Percentiles rank a stretch among this genome's conserved stretches.
These are phyloP conservation scores for Gryganskiella cystojenkinii DNA, from an alignment of 192 early-diverging fungal species.

Conservation along the genomic window DNA sequence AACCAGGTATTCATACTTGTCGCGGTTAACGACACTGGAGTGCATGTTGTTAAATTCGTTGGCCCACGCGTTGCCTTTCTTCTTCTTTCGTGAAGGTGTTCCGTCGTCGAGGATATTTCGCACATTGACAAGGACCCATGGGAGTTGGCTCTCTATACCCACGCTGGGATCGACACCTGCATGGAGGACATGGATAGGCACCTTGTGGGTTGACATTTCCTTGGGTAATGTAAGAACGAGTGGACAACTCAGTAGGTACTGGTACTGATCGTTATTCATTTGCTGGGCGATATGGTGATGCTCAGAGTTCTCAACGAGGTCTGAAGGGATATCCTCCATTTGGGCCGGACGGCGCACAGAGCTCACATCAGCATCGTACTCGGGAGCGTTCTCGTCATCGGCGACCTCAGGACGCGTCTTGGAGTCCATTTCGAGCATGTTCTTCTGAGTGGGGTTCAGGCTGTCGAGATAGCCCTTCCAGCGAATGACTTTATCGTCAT, in stretches of 20 bases:
- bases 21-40: not conserved
- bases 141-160: not conserved
- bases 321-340: constrained; percentile 8
- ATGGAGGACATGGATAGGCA: constrained; percentile 34
- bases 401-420: not conserved
- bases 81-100: constrained; percentile 41
- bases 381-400: not conserved
- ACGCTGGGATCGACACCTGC: constrained; percentile 19
- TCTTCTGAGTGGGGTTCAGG: constrained; percentile 6
- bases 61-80: constrained; percentile 56
- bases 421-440: constrained; percentile 2
- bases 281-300: constrained; percentile 25
- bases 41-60: constrained; percentile 46
- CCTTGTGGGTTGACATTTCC: constrained; percentile 8
- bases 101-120: constrained; percentile 59
- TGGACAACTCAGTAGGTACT: constrained; percentile 44
- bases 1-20: constrained; percentile 21
- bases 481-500: constrained; percentile 75
- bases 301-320: constrained; percentile 30
- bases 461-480: constrained; percentile 62
- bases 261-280: constrained; percentile 23
- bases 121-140: constrained; percentile 35
- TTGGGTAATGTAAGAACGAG: constrained; percentile 27
- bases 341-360: not conserved
- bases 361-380: not conserved